Conservation (phyloP, 257 asterid species). For the Fraxinus anomala region DNA sequence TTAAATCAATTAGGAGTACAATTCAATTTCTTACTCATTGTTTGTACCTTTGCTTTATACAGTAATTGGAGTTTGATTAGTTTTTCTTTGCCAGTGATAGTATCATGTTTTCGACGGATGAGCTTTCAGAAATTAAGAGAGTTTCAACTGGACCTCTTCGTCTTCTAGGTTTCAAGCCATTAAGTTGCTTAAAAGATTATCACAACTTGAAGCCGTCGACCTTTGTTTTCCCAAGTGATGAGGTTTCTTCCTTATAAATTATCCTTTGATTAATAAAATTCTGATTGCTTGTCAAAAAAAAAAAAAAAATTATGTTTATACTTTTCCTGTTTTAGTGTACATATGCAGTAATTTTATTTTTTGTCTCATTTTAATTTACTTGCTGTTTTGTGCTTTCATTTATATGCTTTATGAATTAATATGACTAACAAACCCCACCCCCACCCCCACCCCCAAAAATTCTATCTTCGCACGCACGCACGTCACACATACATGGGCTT, state of each 20-base stretch:
- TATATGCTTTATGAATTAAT: background rate
- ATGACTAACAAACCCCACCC: too few relatives aligned
- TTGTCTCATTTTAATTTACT: conserved; percentile 2
- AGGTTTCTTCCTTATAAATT: conserved; percentile 49
- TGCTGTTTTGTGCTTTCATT: conserved; percentile 18
- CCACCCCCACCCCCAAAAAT: background rate
- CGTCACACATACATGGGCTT: conserved; percentile 13
- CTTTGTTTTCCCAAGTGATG: conserved; percentile 88
- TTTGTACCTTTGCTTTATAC: conserved; percentile 11
- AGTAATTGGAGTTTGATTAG: conserved; percentile 10
- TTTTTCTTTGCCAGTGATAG: conserved; percentile 57
- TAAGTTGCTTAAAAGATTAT: conserved; percentile 79
- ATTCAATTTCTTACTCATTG: background rate
- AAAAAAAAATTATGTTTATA: background rate
- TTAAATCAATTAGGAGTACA: background rate
- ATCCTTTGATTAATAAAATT: background rate
- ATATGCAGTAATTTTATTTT: conserved; percentile 1
- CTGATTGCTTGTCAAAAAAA: too few relatives aligned
- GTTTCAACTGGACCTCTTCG: conserved; percentile 77
- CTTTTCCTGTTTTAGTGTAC: conserved; percentile 15
- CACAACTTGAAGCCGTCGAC: conserved; percentile 96
- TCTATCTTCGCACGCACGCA: background rate
- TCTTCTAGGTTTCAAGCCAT: conserved; percentile 93
- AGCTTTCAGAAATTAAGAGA: conserved; percentile 81
- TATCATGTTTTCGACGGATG: conserved; percentile 70